Evolutionary conservation across 805 yeast genomes (phyloP).

Genomic region (Debaryomyces hansenii): DNA sequence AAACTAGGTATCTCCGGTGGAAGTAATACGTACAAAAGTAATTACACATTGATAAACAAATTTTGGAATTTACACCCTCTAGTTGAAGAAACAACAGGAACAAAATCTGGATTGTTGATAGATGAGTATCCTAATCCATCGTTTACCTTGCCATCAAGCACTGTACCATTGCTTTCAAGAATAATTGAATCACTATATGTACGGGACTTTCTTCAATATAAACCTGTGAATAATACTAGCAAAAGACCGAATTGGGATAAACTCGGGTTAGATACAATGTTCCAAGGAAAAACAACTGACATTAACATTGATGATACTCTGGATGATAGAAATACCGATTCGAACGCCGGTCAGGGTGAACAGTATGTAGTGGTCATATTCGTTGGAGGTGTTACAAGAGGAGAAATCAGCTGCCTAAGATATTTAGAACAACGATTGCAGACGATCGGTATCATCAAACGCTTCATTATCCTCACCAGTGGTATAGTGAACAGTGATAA

Average conservation of each 20-base stretch:
- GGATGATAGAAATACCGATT: constrained; percentile 19
- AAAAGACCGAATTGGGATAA: constrained; percentile 47
- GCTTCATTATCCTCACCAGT: constrained; percentile 43
- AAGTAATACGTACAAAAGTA: constrained; percentile 26
- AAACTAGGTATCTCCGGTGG: constrained; percentile 35
- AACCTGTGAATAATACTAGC: constrained; percentile 35
- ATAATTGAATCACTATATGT: constrained; percentile 67
- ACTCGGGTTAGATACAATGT: constrained; percentile 37
- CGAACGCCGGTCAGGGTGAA: constrained; percentile 8
- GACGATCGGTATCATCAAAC: constrained; percentile 25
- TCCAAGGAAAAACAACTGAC: constrained; percentile 42
- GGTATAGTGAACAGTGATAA: constrained; percentile 42
- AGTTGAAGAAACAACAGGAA: constrained; percentile 21
- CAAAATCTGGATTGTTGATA: constrained; percentile 9
- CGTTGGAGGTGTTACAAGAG: constrained; percentile 84
- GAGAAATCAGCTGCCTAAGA: constrained; percentile 76
- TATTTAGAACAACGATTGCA: constrained; percentile 51
- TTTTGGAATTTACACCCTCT: constrained; percentile 52
- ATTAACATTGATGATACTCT: constrained; percentile 30
- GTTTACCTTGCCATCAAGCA: constrained; percentile 74
- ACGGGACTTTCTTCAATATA: constrained; percentile 48
- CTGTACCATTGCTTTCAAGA: constrained; percentile 71
- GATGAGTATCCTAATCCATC: constrained; percentile 48
- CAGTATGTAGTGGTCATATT: constrained; percentile 50
- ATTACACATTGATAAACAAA: constrained; percentile 37